These are phyloP conservation scores for Phytophthora pseudosyringae DNA, from an alignment of 352 stramenopile genomes.

Conservation along the genomic window DNA sequence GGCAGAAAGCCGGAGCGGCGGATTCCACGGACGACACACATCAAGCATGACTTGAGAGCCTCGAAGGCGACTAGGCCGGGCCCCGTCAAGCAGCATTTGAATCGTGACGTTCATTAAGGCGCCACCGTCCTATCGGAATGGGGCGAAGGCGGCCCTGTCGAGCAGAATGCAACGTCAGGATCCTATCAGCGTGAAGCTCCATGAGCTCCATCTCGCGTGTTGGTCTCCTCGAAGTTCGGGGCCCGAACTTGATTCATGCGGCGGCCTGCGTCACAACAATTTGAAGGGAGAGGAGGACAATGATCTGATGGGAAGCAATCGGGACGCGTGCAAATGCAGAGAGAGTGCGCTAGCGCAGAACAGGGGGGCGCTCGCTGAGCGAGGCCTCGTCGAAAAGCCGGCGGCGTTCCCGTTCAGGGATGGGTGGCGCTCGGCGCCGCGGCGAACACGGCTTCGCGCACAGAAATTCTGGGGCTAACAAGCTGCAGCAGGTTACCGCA, in stretches of 20 bases:
- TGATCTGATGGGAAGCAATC: slow-evolving; percentile 29
- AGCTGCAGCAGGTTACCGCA: not conserved
- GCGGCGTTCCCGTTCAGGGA: slow-evolving; percentile 8
- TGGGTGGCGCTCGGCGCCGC: slow-evolving; percentile 10
- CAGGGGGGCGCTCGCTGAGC: slow-evolving; percentile 4
- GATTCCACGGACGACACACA: slow-evolving; percentile 25
- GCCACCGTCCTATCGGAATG: too few species aligned
- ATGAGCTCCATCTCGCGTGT: not conserved
- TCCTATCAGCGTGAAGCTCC: too few species aligned
- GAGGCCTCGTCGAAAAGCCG: slow-evolving; percentile 11
- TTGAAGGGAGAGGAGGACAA: slow-evolving; percentile 5
- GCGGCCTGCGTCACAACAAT: slow-evolving; percentile 17
- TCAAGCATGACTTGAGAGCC: slow-evolving; percentile 14
- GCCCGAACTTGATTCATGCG: slow-evolving; percentile 12
- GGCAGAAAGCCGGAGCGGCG: slow-evolving; percentile 32
- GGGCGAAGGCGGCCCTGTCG: too few species aligned
- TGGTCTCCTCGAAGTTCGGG: too few species aligned
- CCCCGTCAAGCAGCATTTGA: not conserved
- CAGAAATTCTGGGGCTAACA: slow-evolving; percentile 20
- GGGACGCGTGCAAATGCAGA: slow-evolving; percentile 22
- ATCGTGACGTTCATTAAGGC: too few species aligned
- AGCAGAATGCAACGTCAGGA: too few species aligned
- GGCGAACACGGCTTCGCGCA: slow-evolving; percentile 26
- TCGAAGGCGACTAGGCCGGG: not conserved
- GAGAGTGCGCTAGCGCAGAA: slow-evolving; percentile 26